These are phyloP conservation scores for Chlamydomonas schloesseri DNA, from an alignment of 139 green algal species.

Conservation along the genomic window DNA sequence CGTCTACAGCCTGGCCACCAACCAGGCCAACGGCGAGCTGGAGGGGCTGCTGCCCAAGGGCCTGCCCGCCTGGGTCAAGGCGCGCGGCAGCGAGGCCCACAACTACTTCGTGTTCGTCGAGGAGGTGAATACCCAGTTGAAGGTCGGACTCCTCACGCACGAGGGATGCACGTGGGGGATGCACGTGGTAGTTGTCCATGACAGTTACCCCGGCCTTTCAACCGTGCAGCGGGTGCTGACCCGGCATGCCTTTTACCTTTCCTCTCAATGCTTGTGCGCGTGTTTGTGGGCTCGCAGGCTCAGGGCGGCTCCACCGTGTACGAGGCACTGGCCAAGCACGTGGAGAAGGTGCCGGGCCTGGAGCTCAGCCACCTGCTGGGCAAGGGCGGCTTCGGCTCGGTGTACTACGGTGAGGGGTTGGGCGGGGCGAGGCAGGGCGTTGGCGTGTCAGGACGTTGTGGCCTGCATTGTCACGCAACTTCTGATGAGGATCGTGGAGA, in stretches of 20 bases:
- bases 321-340: constrained; percentile 45
- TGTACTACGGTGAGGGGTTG: constrained; percentile 36
- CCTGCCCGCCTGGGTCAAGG: constrained; percentile 35
- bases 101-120: constrained; percentile 49
- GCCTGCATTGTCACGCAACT: too few species aligned
- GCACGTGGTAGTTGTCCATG: too few species aligned
- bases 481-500: too few species aligned
- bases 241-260: too few species aligned
- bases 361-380: constrained; percentile 47
- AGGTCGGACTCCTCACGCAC: background rate
- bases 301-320: constrained; percentile 27
- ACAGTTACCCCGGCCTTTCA: too few species aligned
- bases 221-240: too few species aligned
- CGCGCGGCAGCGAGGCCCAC: constrained; percentile 24
- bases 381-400: constrained; percentile 42
- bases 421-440: too few species aligned
- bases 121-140: constrained; percentile 25
- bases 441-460: too few species aligned
- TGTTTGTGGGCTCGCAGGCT: too few species aligned
- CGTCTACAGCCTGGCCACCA: constrained; percentile 3
- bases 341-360: constrained; percentile 44
- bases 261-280: too few species aligned
- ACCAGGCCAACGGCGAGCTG: constrained; percentile 5
- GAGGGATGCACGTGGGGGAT: too few species aligned
- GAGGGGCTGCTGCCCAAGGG: constrained; percentile 40